These are phyloP conservation scores for Phytophthora pini DNA, from an alignment of 352 stramenopile genomes.

Conservation along the genomic window DNA sequence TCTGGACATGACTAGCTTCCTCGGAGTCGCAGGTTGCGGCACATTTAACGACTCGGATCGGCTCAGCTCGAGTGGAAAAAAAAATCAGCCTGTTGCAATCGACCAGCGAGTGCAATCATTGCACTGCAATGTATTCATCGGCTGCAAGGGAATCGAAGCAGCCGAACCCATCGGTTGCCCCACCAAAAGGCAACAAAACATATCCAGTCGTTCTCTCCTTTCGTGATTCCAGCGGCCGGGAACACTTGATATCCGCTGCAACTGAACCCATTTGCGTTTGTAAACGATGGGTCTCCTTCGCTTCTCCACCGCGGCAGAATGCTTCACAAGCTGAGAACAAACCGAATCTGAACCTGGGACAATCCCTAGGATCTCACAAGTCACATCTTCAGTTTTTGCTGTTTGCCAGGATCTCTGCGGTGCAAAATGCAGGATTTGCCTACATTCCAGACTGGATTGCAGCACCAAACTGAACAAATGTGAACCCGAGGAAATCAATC, in stretches of 20 bases:
- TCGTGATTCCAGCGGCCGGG: neutral
- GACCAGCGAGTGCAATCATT: neutral
- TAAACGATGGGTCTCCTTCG: neutral
- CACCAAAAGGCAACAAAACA: conserved; percentile 10
- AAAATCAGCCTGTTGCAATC: conserved; percentile 9
- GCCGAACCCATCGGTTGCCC: conserved; percentile 9
- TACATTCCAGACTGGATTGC: too few relatives aligned
- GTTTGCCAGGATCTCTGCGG: conserved; percentile 4
- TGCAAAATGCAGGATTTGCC: too few relatives aligned
- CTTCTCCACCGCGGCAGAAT: conserved; percentile 2
- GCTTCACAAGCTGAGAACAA: conserved; percentile 5
- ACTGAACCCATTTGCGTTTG: conserved; percentile 4
- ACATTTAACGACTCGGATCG: too few relatives aligned
- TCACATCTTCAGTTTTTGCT: conserved; percentile 8
- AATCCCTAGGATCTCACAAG: conserved; percentile 13
- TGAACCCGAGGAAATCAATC: neutral
- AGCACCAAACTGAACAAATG: conserved; percentile 6
- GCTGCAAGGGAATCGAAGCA: neutral
- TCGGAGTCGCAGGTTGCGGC: neutral
- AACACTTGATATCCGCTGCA: conserved; percentile 23
- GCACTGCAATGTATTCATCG: neutral
- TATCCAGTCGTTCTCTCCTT: too few relatives aligned
- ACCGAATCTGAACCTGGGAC: conserved; percentile 1
- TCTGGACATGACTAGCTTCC: conserved; percentile 12
- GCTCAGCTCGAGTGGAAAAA: conserved; percentile 6